Base-by-base conservation (phyloP, 495 filamentous ascomycete species). In the Aspergillus indologenus region DNA sequence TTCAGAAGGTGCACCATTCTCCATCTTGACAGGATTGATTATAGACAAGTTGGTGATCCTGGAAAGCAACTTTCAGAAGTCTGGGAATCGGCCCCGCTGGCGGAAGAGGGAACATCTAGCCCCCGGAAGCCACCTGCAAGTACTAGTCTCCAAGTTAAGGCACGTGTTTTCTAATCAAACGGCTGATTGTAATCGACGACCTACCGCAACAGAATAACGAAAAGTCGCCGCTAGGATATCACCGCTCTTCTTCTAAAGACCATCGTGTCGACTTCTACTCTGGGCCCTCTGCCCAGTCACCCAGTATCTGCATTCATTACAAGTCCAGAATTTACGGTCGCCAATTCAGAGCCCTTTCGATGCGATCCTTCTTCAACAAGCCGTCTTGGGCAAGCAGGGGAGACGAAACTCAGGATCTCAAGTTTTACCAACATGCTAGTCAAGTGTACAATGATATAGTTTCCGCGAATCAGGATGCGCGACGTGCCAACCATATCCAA, bases 321-420 rank as follows among this genome's bases (percentile, higher is more conserved):
- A 1, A 31, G 2, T 12, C 17, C 18, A 6, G 34, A 40, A 40
- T 14, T 14, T 2, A 40, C 34, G 12, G 6, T 40, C 23, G 23
- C 31, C 7, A 1, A 8, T 18, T 5, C 17, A 24, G 49, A 61
- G 18, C 53, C 18, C 34, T 12, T 5, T 14, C 24, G n/a, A 89
- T 87, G 76, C 79, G 77, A 53, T 78, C 79, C 1, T 79, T 91
- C 29, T 90, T 90, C 68, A 90, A 86, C 34, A 86, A 84, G 67
- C 85, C 87, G 24, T 78, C 81, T 0, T 86, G 79, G 71, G 76
- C 81, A 43, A 80, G 69, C 45, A 73, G 70, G 3, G 61, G 73
- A 17, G 63, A 68, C 2, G 75, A 78, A 22, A 72, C 72, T 11
- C 75, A 82, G 24, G 71, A 74, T 12, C 61, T 82, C 7, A 81